phyloP scores from a whole-genome alignment of 169 alveolate genomes.

The Eimeria tenella region DNA sequence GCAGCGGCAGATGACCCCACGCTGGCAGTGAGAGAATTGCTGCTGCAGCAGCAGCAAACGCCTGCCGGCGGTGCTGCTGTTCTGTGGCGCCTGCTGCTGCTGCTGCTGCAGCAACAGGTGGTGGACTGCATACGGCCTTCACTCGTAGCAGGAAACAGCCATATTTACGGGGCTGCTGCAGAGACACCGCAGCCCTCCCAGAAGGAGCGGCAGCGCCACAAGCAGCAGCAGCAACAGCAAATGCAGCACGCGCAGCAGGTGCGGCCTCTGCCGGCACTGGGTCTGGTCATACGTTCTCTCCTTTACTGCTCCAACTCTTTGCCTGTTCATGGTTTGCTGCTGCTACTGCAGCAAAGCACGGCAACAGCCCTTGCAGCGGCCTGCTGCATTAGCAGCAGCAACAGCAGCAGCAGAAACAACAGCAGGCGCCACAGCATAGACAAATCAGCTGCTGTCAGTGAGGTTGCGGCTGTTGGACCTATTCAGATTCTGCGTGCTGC shows the following conservation, averaged over 20 bases:
- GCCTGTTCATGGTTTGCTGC: not conserved
- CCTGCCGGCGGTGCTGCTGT: constrained; percentile 36
- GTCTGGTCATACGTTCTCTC: constrained; percentile 26
- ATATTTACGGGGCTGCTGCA: constrained; percentile 5
- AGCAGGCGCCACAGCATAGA: not conserved
- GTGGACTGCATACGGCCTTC: not conserved
- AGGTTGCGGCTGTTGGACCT: constrained; percentile 34
- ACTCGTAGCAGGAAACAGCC: not conserved
- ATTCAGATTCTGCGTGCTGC: constrained; percentile 30
- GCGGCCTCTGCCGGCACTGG: constrained; percentile 42
- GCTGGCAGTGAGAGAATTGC: constrained; percentile 12
- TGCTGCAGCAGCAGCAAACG: constrained; percentile 45
- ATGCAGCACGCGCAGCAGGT: not conserved
- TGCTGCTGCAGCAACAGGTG: constrained; percentile 43
- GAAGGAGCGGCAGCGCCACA: constrained; percentile 9
- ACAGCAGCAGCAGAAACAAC: constrained; percentile 27
- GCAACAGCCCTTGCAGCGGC: constrained; percentile 53
- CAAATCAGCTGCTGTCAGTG: not conserved
- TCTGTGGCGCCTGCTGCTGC: constrained; percentile 43
- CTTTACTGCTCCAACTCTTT: constrained; percentile 58
- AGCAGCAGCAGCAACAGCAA: constrained; percentile 42
- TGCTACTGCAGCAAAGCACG: constrained; percentile 48
- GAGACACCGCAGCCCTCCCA: not conserved
- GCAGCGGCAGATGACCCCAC: constrained; percentile 19
- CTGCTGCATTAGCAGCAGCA: constrained; percentile 45